phyloP scores from a whole-genome alignment of 73 alveolate genomes.

The Blepharisma japonicum region DNA sequence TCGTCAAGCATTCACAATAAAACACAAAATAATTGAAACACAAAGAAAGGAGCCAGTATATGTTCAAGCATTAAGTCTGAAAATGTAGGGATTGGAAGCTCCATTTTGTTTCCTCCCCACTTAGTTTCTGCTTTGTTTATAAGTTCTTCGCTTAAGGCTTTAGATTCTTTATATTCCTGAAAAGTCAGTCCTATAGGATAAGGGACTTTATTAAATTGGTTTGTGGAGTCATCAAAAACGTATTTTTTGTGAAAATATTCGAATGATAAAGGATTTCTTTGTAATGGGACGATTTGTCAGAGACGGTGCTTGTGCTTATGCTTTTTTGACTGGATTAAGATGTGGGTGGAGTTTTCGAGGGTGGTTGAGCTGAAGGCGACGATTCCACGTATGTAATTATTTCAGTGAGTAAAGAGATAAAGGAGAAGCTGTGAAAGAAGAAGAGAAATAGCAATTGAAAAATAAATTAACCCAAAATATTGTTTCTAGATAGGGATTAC shows the following conservation, averaged over 20 bases:
- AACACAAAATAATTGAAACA: slow-evolving; percentile 92
- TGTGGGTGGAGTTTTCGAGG: not conserved
- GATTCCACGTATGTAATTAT: not conserved
- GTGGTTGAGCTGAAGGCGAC: not conserved
- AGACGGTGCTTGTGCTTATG: slow-evolving; percentile 16
- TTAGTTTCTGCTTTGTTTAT: slow-evolving; percentile 50
- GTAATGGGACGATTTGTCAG: slow-evolving; percentile 4
- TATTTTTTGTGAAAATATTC: slow-evolving; percentile 68
- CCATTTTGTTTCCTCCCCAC: slow-evolving; percentile 80
- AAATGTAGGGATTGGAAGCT: slow-evolving; percentile 81
- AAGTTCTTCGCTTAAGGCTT: slow-evolving; percentile 44
- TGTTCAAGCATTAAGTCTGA: slow-evolving; percentile 76
- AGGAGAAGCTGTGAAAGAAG: not conserved
- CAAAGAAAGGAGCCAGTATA: slow-evolving; percentile 94
- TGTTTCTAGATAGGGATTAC: not conserved
- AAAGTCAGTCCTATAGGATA: slow-evolving; percentile 53
- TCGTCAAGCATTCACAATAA: slow-evolving; percentile 96
- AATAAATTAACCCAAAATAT: not conserved
- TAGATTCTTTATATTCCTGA: slow-evolving; percentile 50
- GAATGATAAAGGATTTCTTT: not conserved
- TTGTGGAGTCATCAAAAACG: slow-evolving; percentile 52
- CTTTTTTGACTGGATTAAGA: not conserved
- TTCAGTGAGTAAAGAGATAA: slow-evolving; percentile 2
- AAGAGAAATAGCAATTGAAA: not conserved
- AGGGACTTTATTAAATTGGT: slow-evolving; percentile 48